Percentiles rank a stretch among this genome's conserved stretches.
Conservation (phyloP, 1,284 basidiomycete genomes). For the Calocybe gambosa region DNA sequence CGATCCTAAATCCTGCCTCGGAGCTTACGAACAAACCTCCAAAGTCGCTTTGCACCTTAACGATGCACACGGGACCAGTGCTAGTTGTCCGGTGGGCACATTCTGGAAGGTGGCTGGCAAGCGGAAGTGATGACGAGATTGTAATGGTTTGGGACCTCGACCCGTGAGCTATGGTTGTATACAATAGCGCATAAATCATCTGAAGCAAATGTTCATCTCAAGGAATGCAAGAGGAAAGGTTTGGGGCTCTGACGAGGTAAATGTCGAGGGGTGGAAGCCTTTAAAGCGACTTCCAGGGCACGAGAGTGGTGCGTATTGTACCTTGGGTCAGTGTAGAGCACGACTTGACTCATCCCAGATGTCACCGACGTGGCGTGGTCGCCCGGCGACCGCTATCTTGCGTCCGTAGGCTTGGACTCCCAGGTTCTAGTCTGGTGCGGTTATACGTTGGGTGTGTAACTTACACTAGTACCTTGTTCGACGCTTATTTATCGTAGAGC, state of each 20-base stretch:
- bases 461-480: neutral
- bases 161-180: slow-evolving; percentile 53
- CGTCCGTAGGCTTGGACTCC: slow-evolving; percentile 92
- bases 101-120: slow-evolving; percentile 90
- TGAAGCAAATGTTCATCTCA: slow-evolving; percentile 6
- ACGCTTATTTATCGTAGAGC: slow-evolving; percentile 42
- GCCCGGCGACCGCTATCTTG: slow-evolving; percentile 84
- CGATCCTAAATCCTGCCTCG: slow-evolving; percentile 73
- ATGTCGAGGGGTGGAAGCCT: slow-evolving; percentile 97
- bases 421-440: slow-evolving; percentile 93
- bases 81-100: slow-evolving; percentile 95
- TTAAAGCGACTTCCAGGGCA: slow-evolving; percentile 89
- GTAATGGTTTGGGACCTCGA: slow-evolving; percentile 98
- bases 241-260: slow-evolving; percentile 90
- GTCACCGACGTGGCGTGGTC: slow-evolving; percentile 97
- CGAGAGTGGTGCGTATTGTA: slow-evolving; percentile 64
- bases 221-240: slow-evolving; percentile 80
- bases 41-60: slow-evolving; percentile 85
- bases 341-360: slow-evolving; percentile 47
- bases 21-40: slow-evolving; percentile 76
- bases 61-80: slow-evolving; percentile 93
- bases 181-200: neutral
- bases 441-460: slow-evolving; percentile 62
- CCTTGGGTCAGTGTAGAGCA: neutral
- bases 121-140: slow-evolving; percentile 93